phyloP scores from a whole-genome alignment of 805 yeast species.

The Isabelozyma gotoi region DNA sequence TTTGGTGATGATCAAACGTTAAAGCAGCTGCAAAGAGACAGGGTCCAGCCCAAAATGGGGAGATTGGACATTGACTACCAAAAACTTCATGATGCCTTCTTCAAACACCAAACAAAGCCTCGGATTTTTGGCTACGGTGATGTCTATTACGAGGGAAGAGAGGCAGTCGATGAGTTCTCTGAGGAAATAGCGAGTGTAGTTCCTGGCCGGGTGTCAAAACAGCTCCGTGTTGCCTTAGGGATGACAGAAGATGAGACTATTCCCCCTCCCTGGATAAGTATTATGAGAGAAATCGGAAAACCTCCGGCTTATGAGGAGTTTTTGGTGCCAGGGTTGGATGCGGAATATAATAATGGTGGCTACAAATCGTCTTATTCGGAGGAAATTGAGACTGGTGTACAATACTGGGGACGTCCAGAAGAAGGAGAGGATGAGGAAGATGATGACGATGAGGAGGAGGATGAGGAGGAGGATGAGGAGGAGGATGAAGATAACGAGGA shows the following conservation, averaged over 20 bases:
- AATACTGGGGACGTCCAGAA: constrained; percentile 36
- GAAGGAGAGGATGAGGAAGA: constrained; percentile 27
- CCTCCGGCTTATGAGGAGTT: constrained; percentile 81
- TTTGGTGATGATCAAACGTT: constrained; percentile 56
- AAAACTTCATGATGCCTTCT: constrained; percentile 81
- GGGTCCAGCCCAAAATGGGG: constrained; percentile 89
- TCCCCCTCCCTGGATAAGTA: constrained; percentile 78
- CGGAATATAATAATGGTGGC: constrained; percentile 35
- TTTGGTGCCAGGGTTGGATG: constrained; percentile 50
- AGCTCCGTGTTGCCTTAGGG: constrained; percentile 68
- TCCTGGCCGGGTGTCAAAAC: constrained; percentile 70
- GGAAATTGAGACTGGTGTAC: constrained; percentile 10
- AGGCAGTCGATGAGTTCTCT: constrained; percentile 41
- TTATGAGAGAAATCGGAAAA: constrained; percentile 69
- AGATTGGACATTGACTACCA: constrained; percentile 82
- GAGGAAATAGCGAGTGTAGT: constrained; percentile 36
- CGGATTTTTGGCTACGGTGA: constrained; percentile 70
- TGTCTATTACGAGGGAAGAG: constrained; percentile 75
- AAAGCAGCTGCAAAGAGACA: constrained; percentile 74
- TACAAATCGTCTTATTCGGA: constrained; percentile 16
- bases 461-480: constrained; percentile 55
- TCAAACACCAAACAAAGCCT: constrained; percentile 77
- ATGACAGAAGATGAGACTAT: constrained; percentile 47
- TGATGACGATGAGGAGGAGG: constrained; percentile 45
- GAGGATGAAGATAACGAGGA: constrained; percentile 32